Base-by-base conservation (phyloP, 2,329 filamentous ascomycete species). In the Monosporascus ibericus region DNA sequence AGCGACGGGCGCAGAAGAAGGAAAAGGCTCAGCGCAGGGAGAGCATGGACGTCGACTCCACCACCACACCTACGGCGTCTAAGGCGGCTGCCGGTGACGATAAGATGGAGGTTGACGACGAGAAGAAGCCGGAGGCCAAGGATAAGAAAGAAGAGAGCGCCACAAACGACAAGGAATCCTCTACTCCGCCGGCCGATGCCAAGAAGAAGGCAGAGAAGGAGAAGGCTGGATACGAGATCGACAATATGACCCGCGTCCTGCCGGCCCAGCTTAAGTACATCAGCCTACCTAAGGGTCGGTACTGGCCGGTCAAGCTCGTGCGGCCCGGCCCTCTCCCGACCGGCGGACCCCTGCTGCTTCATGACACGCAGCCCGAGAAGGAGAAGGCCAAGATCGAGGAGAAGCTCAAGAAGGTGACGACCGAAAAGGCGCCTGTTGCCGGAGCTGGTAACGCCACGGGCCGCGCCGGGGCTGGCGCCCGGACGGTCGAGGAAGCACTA, bases 121-220 rank as follows among this genome's bases (percentile, higher is more conserved):
- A 87, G 56, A 58, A 68, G 51, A 74, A 79, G 40, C 67, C 76
- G 52, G 77, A 81, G 52, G 68, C 74, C 36, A 82, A 81, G 57
- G 83, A 86, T 47, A 86, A 87, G 70, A 81, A 85, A 59, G 79
- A 80, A 37, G 71, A 81, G 15, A 70, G 58, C 14, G 65, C 68
- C n/a, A 65, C 69, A 6, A 78, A 78, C 42, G 77, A 86, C 44
- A 86, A 85, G 68, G 84, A 87, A 49, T 64, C 69, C 2, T 71
- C 75, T 1, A 68, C 73, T 14, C 62, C 73, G 27, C 74, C 79
- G 1, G 72, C 76, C 39, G 82, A 86, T 15, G 74, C 78, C 38
- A 96, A 92, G 81, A 96, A 95, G 81, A 95, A 94, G 78, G 76
- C 78, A 0, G 91, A 96, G 72, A 95, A 94, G 76, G 94, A 99